These are phyloP conservation scores for Irpex sp. DNA, from an alignment of 1,284 basidiomycete species.

Conservation along the genomic window DNA sequence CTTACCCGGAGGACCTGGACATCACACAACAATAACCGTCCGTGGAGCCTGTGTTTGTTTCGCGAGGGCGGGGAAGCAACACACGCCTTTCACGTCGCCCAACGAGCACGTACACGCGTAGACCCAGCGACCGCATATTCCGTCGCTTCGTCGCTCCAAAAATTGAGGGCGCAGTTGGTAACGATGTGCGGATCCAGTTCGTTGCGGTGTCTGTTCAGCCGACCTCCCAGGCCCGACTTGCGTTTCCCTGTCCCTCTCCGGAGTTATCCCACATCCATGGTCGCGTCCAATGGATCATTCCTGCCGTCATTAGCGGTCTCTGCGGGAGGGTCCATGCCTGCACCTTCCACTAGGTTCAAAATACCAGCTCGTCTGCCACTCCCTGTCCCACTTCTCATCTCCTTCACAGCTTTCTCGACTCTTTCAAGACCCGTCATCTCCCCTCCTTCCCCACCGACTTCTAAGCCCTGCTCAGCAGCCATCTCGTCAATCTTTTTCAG, in stretches of 20 bases:
- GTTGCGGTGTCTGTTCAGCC: neutral
- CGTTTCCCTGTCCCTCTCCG: neutral
- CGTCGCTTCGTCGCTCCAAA: neutral
- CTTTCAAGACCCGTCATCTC: constrained; percentile 42
- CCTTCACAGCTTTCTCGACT: constrained; percentile 42
- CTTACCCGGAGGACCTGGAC: too few species aligned
- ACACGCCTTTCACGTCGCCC: too few species aligned
- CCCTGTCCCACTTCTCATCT: constrained; percentile 20
- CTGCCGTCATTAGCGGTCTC: neutral
- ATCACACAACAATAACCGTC: too few species aligned
- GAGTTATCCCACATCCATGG: neutral
- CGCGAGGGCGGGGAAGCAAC: too few species aligned
- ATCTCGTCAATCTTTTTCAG: constrained; percentile 47
- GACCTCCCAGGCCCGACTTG: neutral
- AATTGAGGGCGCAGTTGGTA: neutral
- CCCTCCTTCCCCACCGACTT: constrained; percentile 37
- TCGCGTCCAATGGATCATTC: neutral
- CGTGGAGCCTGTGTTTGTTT: too few species aligned
- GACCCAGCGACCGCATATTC: too few species aligned
- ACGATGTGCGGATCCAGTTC: neutral
- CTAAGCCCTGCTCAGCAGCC: constrained; percentile 34
- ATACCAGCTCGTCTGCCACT: constrained; percentile 28
- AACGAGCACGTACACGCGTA: too few species aligned
- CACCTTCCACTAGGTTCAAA: constrained; percentile 39
- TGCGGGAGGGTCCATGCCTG: constrained; percentile 24